A percentile compares a stretch with the other conserved stretches of the same genome.
Conservation (phyloP, 345 rosid genomes). For the Atalantia buxifolia region DNA sequence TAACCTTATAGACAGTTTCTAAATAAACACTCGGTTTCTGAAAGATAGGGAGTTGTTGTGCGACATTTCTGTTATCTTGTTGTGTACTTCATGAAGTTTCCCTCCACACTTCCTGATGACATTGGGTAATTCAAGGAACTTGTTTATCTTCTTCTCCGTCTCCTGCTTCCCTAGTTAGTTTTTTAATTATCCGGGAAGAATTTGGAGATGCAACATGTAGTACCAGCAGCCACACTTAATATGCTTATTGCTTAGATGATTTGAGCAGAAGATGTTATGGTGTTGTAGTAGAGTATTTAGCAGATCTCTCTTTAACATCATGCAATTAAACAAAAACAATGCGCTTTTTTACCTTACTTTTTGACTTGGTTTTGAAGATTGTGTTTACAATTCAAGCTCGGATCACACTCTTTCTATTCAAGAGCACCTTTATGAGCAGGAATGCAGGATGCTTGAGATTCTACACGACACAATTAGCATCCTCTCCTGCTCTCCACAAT, state of each 20-base stretch:
- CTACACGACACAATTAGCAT: no score
- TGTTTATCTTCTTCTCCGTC: background rate
- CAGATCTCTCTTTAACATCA: no score
- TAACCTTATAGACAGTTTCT: background rate
- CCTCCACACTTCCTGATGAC: background rate
- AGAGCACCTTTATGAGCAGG: no score
- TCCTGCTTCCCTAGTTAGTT: background rate
- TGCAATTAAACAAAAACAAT: no score
- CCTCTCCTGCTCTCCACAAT: background rate
- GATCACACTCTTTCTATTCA: no score
- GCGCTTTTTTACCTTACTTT: no score
- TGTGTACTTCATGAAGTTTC: background rate
- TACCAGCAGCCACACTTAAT: no score
- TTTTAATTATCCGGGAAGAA: background rate
- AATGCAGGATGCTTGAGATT: no score
- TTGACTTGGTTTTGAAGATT: no score
- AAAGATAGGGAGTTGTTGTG: conserved; percentile 2
- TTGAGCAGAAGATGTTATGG: background rate
- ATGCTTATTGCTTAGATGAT: background rate
- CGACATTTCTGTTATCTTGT: conserved; percentile 1
- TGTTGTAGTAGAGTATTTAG: background rate
- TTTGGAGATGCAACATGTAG: background rate
- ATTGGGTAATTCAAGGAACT: conserved; percentile 2
- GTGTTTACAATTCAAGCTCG: no score
- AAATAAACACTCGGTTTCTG: conserved; percentile 9